These are phyloP conservation scores for Papiliotrema flavescens DNA, from an alignment of 1,284 basidiomycete genomes.

Conservation along the genomic window DNA sequence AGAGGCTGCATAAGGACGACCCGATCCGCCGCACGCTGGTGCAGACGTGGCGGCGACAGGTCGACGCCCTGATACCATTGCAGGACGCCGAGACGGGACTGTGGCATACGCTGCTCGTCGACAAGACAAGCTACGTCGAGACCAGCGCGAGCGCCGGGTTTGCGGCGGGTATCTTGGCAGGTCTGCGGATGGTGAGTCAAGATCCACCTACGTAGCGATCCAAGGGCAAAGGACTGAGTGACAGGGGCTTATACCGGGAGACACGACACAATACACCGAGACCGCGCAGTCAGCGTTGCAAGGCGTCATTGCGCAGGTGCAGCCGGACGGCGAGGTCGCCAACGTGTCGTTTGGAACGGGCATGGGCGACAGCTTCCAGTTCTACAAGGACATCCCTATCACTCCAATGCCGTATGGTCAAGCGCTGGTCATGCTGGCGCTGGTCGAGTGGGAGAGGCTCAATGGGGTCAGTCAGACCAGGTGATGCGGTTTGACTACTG, in stretches of 20 bases:
- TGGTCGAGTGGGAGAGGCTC: conserved; percentile 46
- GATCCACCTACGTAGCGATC: no score
- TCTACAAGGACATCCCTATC: conserved; percentile 57
- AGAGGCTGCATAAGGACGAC: conserved; percentile 48
- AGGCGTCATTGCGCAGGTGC: conserved; percentile 58
- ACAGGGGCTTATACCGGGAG: conserved; percentile 45
- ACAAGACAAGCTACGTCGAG: conserved; percentile 59
- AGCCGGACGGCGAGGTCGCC: conserved; percentile 56
- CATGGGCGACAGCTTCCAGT: conserved; percentile 57
- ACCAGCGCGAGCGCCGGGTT: conserved; percentile 61
- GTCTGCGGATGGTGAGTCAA: conserved; percentile 51
- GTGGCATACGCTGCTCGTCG: conserved; percentile 63
- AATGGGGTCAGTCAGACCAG: conserved; percentile 1
- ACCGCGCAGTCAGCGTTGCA: conserved; percentile 55
- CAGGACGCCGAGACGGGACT: conserved; percentile 57
- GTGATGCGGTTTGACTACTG: no score
- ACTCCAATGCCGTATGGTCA: conserved; percentile 67
- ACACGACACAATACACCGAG: conserved; percentile 46
- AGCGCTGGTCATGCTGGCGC: conserved; percentile 54
- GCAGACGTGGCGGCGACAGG: conserved; percentile 54
- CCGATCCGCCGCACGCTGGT: conserved; percentile 55
- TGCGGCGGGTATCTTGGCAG: conserved; percentile 60
- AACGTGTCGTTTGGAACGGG: conserved; percentile 61
- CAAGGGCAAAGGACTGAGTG: no score
- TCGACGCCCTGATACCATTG: conserved; percentile 56